Evolutionary conservation across 371 early-diverging fungal species (phyloP), one percentile per base, ranked within the genome.

Genomic region (Lichtheimia ornata): DNA sequence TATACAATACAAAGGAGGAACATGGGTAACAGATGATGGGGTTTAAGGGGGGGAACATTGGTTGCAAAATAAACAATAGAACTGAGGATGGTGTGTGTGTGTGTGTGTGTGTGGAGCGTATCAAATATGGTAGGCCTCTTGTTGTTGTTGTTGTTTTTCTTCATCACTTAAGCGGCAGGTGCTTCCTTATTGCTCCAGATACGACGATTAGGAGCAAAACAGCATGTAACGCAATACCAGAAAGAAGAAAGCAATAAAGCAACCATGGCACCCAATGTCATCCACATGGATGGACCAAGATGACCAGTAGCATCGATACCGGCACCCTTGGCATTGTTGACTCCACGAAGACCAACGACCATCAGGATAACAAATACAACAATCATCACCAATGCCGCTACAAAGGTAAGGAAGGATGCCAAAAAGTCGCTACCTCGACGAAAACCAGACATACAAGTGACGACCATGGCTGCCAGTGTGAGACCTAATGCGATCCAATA

Each of bases 341-440:
- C 52, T 58, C 76, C 76, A 15, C 69, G 64, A 53, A 73, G 64
- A 18, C 69, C 70, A 28, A 79, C 60, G 1, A 71, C 71, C 43
- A 71, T 50, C 3, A 71, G 27, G 27, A 71, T 71, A 13, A 66
- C 54, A 47, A 66, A 71, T n/a, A 64, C 66, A 27, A 58, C 64
- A 47, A 71, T 42, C 67, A 71, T 71, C 17, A 71, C 62, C 15
- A 73, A 7, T 30, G 66, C 69, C 3, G 69, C 61, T 45, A 73
- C 49, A 50, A 73, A 71, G 17, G 71, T 70, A 47, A 66, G 61
- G 45, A 73, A 60, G 1, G 68, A 62, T 11, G 71, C 69, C 15
- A 52, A 54, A 27, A 67, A 53, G 35, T 70, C 62, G 18, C 57
- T 59, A 5, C 69, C 62, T 25, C 68, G 65, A 27, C 59, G 62